phyloP scores from a whole-genome alignment of 257 asterid genomes.

The Marsdenia floribunda region DNA sequence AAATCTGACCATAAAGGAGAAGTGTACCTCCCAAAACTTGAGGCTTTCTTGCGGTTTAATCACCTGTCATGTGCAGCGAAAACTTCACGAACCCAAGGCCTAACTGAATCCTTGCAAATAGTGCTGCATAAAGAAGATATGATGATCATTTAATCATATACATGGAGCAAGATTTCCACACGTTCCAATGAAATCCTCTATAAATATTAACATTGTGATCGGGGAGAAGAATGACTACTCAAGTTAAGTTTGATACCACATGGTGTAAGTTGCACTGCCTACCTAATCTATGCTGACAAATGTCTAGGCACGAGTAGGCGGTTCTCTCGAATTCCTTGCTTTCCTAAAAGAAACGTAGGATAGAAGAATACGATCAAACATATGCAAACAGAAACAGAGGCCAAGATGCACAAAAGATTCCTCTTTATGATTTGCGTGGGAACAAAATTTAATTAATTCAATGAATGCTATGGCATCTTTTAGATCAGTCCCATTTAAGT shows the following conservation, averaged over 20 bases:
- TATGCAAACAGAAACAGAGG: not conserved
- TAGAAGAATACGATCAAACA: not conserved
- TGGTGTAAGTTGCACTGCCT: not conserved
- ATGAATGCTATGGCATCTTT: not conserved
- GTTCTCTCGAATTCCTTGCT: conserved; percentile 31
- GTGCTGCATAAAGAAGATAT: not conserved
- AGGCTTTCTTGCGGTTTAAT: not conserved
- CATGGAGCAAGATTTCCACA: not conserved
- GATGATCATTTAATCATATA: not conserved
- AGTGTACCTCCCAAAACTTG: not conserved
- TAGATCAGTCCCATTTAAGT: not conserved
- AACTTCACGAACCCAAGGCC: not conserved
- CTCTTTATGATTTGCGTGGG: not conserved
- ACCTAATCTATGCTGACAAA: not conserved
- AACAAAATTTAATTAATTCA: not conserved
- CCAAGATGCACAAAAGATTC: not conserved
- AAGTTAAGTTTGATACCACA: too few relatives aligned
- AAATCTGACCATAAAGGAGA: not conserved
- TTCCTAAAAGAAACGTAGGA: conserved; percentile 29
- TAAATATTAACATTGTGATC: too few relatives aligned
- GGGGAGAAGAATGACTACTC: too few relatives aligned
- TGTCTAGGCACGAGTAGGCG: conserved; percentile 29
- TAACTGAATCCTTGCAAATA: not conserved
- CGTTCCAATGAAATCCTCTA: not conserved
- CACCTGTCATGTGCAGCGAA: not conserved